Conservation (phyloP, 306 rosid species). For the Vigna trinervia region DNA sequence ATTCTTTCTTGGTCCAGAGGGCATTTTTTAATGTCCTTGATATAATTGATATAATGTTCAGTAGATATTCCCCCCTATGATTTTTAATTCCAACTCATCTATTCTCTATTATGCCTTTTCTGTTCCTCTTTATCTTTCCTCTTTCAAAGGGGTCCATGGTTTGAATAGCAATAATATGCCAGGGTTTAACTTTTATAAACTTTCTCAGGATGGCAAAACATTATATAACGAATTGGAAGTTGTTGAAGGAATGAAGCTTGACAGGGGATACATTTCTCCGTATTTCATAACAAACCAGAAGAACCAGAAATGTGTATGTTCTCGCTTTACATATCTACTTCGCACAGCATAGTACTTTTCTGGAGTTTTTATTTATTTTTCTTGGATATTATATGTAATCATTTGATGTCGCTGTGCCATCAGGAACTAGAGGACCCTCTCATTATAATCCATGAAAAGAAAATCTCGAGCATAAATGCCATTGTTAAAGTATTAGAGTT, state of each 20-base stretch:
- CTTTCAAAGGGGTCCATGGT: not conserved
- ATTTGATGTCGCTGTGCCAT: constrained; percentile 19
- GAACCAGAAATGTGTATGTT: constrained; percentile 93
- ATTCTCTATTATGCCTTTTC: not conserved
- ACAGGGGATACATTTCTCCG: constrained; percentile 95
- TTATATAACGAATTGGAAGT: constrained; percentile 93
- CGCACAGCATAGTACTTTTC: not conserved
- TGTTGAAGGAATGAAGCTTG: constrained; percentile 99
- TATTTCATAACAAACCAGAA: constrained; percentile 90
- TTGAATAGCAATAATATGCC: constrained; percentile 13
- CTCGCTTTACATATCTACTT: constrained; percentile 5
- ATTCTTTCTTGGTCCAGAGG: not conserved
- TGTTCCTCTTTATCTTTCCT: not conserved
- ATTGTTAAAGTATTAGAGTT: constrained; percentile 88
- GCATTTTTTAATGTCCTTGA: not conserved
- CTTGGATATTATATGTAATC: not conserved
- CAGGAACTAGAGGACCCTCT: constrained; percentile 98
- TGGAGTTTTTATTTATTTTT: not conserved
- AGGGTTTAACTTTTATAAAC: constrained; percentile 28
- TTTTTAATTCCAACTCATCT: not conserved
- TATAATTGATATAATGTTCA: constrained; percentile 6
- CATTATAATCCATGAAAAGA: constrained; percentile 94
- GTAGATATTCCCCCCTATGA: not conserved
- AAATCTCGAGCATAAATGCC: constrained; percentile 85
- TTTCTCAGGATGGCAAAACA: constrained; percentile 92